Conservation (phyloP, 352 stramenopile genomes). For the Phytophthora capsici region DNA sequence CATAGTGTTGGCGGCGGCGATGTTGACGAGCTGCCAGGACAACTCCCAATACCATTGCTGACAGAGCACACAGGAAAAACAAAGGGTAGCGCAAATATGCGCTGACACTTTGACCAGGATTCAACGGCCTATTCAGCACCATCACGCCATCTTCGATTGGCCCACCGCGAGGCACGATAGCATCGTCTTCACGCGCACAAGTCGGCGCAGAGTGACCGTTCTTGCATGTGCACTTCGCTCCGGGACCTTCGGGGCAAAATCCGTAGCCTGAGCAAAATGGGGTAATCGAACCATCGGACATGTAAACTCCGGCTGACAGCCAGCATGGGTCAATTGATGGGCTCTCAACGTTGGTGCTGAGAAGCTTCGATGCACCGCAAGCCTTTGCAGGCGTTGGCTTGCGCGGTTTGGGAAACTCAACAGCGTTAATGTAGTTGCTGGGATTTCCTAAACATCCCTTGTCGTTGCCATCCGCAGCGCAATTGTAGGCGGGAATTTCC, state of each 20-base stretch:
- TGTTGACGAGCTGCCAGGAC: constrained; percentile 18
- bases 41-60: constrained; percentile 28
- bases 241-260: constrained; percentile 62
- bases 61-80: constrained; percentile 36
- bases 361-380: constrained; percentile 14
- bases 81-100: constrained; percentile 25
- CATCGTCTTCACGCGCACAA: constrained; percentile 52
- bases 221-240: constrained; percentile 71
- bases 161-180: constrained; percentile 39
- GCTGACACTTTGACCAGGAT: constrained; percentile 2
- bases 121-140: constrained; percentile 1
- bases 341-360: constrained; percentile 24
- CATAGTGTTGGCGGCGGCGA: constrained; percentile 19
- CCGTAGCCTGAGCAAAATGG: constrained; percentile 79
- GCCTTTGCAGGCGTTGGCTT: constrained; percentile 28
- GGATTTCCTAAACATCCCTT: constrained; percentile 51
- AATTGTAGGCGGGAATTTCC: constrained; percentile 61
- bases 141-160: not conserved
- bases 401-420: constrained; percentile 51
- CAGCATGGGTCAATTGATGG: constrained; percentile 82
- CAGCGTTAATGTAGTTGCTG: constrained; percentile 44
- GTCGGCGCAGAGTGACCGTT: constrained; percentile 37
- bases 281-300: constrained; percentile 57
- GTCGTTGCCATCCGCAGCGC: constrained; percentile 53
- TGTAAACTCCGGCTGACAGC: constrained; percentile 68